Evolutionary conservation across 495 filamentous ascomycete genomes (phyloP).

Genomic region (Margaritispora aquatica): DNA sequence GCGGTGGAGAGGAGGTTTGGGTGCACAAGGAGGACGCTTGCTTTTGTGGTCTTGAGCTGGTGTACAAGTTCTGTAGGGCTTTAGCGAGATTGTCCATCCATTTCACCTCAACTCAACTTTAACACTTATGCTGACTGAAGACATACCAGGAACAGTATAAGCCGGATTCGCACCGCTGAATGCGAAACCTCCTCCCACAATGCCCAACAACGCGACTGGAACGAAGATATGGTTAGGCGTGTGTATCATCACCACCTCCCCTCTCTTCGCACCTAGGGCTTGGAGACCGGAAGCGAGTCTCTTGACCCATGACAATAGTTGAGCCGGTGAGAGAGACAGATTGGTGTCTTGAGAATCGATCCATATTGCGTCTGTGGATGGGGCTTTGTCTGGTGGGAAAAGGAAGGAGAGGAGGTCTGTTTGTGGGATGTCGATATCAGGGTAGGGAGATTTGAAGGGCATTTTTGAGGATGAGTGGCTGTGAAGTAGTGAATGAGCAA

Average conservation of each 20-base stretch:
- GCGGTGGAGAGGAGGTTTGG: slow-evolving; percentile 53
- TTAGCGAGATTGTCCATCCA: too few species aligned
- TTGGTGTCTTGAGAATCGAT: slow-evolving; percentile 33
- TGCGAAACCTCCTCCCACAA: slow-evolving; percentile 73
- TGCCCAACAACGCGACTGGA: slow-evolving; percentile 62
- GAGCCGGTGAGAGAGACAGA: slow-evolving; percentile 28
- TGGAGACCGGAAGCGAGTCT: slow-evolving; percentile 36
- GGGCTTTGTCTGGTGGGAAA: slow-evolving; percentile 31
- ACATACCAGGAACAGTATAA: slow-evolving; percentile 54
- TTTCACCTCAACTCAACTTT: slow-evolving; percentile 34
- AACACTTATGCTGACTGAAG: too few species aligned
- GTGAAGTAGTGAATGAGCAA: slow-evolving; percentile 13
- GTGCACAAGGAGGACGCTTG: slow-evolving; percentile 62
- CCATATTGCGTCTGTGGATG: slow-evolving; percentile 37
- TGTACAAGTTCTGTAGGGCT: slow-evolving; percentile 74
- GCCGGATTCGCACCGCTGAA: slow-evolving; percentile 76
- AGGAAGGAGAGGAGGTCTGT: slow-evolving; percentile 38
- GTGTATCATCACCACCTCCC: slow-evolving; percentile 63
- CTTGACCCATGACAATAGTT: slow-evolving; percentile 37
- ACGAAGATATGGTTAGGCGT: slow-evolving; percentile 71
- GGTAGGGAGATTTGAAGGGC: slow-evolving; percentile 27
- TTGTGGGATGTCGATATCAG: slow-evolving; percentile 32
- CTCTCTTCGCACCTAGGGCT: slow-evolving; percentile 48
- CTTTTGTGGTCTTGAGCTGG: slow-evolving; percentile 64
- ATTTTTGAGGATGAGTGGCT: slow-evolving; percentile 18